phyloP scores from a whole-genome alignment of 768 basidiomycete genomes.

The Naganishia antarctica region DNA sequence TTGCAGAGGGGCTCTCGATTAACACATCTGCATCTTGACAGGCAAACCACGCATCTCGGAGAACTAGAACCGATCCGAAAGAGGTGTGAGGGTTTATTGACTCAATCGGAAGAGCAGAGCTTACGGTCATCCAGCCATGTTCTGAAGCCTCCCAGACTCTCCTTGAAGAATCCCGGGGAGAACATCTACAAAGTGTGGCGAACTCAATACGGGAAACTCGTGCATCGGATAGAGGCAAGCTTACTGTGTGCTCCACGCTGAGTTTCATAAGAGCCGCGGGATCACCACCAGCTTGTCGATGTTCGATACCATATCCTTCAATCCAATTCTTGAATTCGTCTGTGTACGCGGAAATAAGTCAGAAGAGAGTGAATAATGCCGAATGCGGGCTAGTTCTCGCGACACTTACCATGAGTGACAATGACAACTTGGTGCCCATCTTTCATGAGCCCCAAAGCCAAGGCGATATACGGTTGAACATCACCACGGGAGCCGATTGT shows the following conservation, averaged over 20 bases:
- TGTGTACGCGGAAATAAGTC: too few species aligned
- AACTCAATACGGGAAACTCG: too few species aligned
- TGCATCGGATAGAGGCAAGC: constrained; percentile 1
- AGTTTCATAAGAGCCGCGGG: constrained; percentile 67
- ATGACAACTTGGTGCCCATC: constrained; percentile 55
- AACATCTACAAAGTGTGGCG: constrained; percentile 60
- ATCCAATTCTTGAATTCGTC: constrained; percentile 58
- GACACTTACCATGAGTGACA: constrained; percentile 53
- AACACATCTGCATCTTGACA: constrained; percentile 65
- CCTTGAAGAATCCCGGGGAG: constrained; percentile 66
- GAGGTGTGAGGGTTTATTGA: background rate
- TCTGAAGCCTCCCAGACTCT: constrained; percentile 60
- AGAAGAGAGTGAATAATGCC: too few species aligned
- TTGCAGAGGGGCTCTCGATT: constrained; percentile 63
- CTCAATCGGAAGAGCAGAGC: constrained; percentile 48
- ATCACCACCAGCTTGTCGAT: constrained; percentile 64
- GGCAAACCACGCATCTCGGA: constrained; percentile 59
- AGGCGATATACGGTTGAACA: constrained; percentile 56
- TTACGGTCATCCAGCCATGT: constrained; percentile 60
- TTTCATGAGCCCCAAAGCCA: constrained; percentile 51
- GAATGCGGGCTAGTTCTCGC: too few species aligned
- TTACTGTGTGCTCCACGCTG: constrained; percentile 51
- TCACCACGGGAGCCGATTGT: constrained; percentile 63
- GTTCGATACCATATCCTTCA: constrained; percentile 58
- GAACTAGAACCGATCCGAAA: background rate